Evolutionary conservation across 164 flowering plant species (phyloP), one percentile per base, ranked within the genome.

Genomic region (Vitis labrusca): DNA sequence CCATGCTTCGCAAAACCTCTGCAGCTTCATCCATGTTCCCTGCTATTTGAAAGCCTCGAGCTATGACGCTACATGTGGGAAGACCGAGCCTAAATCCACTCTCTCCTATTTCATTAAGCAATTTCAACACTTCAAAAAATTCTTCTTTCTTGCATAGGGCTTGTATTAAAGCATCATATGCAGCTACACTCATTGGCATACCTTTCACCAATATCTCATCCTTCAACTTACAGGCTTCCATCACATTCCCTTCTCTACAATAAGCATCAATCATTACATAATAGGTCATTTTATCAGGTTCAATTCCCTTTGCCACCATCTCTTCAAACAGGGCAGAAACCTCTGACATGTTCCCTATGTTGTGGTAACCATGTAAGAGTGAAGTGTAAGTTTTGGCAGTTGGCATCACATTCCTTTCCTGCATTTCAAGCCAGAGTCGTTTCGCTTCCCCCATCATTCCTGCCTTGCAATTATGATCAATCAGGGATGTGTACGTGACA

Each of bases 401-500:
- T 6, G 94, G 94, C 68, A 66, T 71, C 62, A 91, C 47, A 70
- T 81, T 78, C 71, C 65, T 80, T 52, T 78, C 73, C 67, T 84
- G 84, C 97, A 91, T 91, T 49, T 76, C 84, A 57, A 64, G 32
- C 29, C 88, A 84, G 56, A 88, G 82, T 47, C 61, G 70, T 30
- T 79, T 75, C 10, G 94, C 94, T 59, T 82, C 81, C 58, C 83
- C 74, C 82, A 89, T 72, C 56, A 78, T 71, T 15, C 88, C 91
- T 15, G 63, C 77, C 75, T 86, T 89, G 82, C 85, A 80, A 47
- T 74, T 77, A 59, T 81, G 71, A 73, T 84, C 83, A 74, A 92
- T 88, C 69, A 92, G 50, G 56, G 82, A 85, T 0, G 89, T 81
- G 81, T 84, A 92, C 16, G 95, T 90, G 50, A 86, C 81, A 57